Base-by-base conservation (phyloP, 495 filamentous ascomycete genomes). In the Podospora sp. region DNA sequence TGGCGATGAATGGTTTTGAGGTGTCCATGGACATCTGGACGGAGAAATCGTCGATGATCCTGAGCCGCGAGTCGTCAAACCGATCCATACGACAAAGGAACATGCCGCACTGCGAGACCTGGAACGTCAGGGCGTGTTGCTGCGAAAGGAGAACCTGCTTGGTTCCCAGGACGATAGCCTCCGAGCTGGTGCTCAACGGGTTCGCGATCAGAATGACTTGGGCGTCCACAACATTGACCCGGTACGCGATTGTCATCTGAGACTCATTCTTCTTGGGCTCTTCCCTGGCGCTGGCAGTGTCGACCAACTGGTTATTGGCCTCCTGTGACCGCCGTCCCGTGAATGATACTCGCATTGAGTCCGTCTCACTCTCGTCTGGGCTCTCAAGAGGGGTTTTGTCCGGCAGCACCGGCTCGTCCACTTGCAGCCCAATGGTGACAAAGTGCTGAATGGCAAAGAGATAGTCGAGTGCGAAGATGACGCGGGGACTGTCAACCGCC, bases 1-100 rank as follows among this genome's bases (percentile, higher is more conserved):
- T 95, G 1, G 91, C 95, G 26, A 89, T 69, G 18, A 86, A 82
- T 3, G 89, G 84, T 65, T 89, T 86, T 51, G 86, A 89, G 36
- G 88, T 95, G 72, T 98, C 93, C 83, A 97, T 86, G 2, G 93
- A 94, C 69, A 96, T 83, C 67, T 93, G 90, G 33, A 98, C 75
- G 8, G 93, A 97, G 77, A 98, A 98, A 73, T 98, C 92, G 73
- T 99, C 95, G 24, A 99, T 84, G 69, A 99, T 96, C 24, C 96
- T 89, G 50, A 97, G 86, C 40, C 91, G 85, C 60, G 87, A 90
- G 20, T 89, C 92, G 63, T 97, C 94, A 68, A 97, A 96, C 68
- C 91, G 90, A 74, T 99, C 95, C 96, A 99, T 98, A 27, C 95
- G 91, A 75, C 95, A 99, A 40, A 99, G 81, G 78, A 97, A 99